Evolutionary conservation across 2,329 filamentous ascomycete species (phyloP).

Genomic region (Clonostachys solani): DNA sequence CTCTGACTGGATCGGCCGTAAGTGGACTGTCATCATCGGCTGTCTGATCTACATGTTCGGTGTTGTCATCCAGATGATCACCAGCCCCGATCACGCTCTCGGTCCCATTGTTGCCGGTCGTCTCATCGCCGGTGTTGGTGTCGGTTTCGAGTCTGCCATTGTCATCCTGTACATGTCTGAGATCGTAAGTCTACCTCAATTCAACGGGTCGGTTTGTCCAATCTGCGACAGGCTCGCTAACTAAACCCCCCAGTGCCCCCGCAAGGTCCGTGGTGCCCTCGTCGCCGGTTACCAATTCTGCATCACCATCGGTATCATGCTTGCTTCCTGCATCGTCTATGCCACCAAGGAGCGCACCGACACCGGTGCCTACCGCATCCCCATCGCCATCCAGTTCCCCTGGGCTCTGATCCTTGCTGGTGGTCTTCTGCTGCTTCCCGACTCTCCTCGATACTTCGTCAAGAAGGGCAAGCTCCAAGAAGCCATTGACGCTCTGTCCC

Average conservation of each 20-base stretch:
- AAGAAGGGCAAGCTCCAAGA: conserved; percentile 67
- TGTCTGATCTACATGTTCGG: conserved; percentile 69
- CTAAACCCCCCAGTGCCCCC: conserved; percentile 36
- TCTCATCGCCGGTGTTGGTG: conserved; percentile 71
- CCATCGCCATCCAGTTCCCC: conserved; percentile 73
- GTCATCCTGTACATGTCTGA: conserved; percentile 87
- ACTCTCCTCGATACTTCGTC: conserved; percentile 83
- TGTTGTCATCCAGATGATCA: conserved; percentile 62
- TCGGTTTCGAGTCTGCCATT: conserved; percentile 76
- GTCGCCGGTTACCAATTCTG: conserved; percentile 84
- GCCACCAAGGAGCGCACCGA: conserved; percentile 57
- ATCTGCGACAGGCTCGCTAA: conserved; percentile 12
- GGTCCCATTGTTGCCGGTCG: conserved; percentile 68
- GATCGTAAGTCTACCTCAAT: conserved; percentile 47
- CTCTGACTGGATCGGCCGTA: conserved; percentile 70
- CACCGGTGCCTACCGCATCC: conserved; percentile 72
- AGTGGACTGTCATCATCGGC: conserved; percentile 66
- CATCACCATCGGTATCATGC: conserved; percentile 73
- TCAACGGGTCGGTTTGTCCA: background rate
- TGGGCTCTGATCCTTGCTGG: conserved; percentile 73
- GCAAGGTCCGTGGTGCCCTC: conserved; percentile 71
- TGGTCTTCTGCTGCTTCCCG: conserved; percentile 74
- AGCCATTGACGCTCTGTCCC: conserved; percentile 58
- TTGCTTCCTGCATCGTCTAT: conserved; percentile 73
- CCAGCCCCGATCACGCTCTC: conserved; percentile 39